Base-by-base conservation (phyloP, 2,329 filamentous ascomycete species). In the Sporothrix luriei region DNA sequence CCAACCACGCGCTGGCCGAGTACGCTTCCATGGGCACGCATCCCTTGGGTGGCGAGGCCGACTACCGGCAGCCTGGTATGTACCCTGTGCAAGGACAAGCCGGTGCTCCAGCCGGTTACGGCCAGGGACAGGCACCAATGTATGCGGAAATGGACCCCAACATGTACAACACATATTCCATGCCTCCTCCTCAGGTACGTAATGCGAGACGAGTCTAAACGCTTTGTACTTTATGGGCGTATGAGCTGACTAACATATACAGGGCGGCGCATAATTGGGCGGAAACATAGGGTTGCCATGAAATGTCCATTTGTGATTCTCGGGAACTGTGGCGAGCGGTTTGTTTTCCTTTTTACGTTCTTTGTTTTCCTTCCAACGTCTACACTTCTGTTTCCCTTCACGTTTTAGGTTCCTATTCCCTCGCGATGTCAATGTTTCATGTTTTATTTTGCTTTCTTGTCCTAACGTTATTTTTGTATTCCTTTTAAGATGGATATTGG, bases 131-230 rank as follows among this genome's bases (percentile, higher is more conserved):
- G 74, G 87, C 90, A 70, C 83, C 88, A 73, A 96, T 97, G 85
- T 97, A 93, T 77, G 85, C 89, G 69, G 89, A 91, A 69, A 90
- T 94, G 79, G 89, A 92, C 72, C 88, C 74, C 9, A 74, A 88
- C 73, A 97, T 97, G 85, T 98, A 98, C 74, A 86, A 86, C 51
- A 97, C 96, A 78, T 86, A 90, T 16, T 82, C 88, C 72, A 92
- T 97, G 86, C 89, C 91, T 75, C 87, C 91, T 73, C 93, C 96
- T 79, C 92, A 93, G 83, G 92, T 94, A 84, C 78, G 86, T 52
- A 4, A 21, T 29, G 21, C 38, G 14, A 19, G 6, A 16, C 16
- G 29, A 33, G 16, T 26, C 11, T 24, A 54, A 14, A 14, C 14
- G n/a, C 7, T 6, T 46, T 24, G 29, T 43, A 16, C 19, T 24